Base-by-base conservation (phyloP, 768 basidiomycete genomes). In the Lactarius trivialis region DNA sequence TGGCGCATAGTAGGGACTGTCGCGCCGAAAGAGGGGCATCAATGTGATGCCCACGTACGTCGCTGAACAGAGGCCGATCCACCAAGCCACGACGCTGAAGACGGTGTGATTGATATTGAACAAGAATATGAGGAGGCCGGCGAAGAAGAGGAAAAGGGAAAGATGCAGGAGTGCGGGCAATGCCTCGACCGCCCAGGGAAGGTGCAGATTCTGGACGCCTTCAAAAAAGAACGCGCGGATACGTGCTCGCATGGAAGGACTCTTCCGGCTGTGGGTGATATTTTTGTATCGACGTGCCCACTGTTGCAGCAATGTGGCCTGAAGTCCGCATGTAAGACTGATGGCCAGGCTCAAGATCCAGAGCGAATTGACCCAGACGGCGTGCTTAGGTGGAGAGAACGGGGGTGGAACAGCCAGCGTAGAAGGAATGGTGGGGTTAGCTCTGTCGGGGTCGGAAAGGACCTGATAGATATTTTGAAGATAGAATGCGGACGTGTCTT, bases 91-190 rank as follows among this genome's bases (percentile, higher is more conserved):
- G 6, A 57, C 33, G 30, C 3, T 34, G 56, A 57, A 57, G 11
- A 63, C 33, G 9, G 53, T 39, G 32, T 37, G 36, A 32, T 65
- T 21, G n/a, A 65, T 43, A 5, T 52, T 54, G 0, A 21, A 56
- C 9, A 65, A n/a, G 43, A 61, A 65, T 1, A 55, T 21, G 26
- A 56, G 5, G 26, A 65, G 64, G 21, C 64, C 64, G 4, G 41
- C 34, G 55, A 65, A 50, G 61, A 65, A 65, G 11, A 65, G 55
- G 52, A 62, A 62, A 2, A 65, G 53, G 4, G 64, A 55, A 30
- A 62, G n/a, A n/a, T 63, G 55, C 17, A 65, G 52, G 15, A 65
- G 34, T 1, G 57, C 4, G 15, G 64, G 64, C 7, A 65, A 19
- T 9, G 60, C 37, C 19, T 55, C 60, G 2, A 60, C 32, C 2